These are phyloP conservation scores for Amborella trichopoda DNA, from an alignment of 164 flowering plant genomes.

Conservation along the genomic window DNA sequence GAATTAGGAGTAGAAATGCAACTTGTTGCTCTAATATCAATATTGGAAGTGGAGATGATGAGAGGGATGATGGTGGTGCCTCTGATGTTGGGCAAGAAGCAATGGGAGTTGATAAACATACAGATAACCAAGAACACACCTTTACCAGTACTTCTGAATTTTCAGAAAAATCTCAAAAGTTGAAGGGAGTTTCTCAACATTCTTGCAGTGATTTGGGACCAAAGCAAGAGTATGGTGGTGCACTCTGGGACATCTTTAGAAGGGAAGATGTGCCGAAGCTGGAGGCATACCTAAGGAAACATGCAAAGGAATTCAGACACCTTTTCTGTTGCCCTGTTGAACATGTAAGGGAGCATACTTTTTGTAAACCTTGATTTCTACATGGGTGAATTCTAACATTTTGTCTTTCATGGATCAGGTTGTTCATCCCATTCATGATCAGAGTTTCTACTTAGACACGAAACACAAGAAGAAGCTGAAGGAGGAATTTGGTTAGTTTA, in stretches of 20 bases:
- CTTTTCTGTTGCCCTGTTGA: constrained; percentile 10
- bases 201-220: constrained; percentile 5
- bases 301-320: constrained; percentile 16
- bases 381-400: background rate
- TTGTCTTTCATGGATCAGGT: constrained; percentile 17
- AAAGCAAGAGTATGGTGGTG: constrained; percentile 32
- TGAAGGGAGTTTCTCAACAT: background rate
- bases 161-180: constrained; percentile 1
- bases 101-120: background rate
- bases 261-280: constrained; percentile 43
- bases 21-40: background rate
- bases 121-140: background rate
- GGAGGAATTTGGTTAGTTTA: constrained; percentile 37
- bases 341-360: constrained; percentile 16
- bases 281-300: constrained; percentile 18
- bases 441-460: constrained; percentile 22
- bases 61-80: background rate
- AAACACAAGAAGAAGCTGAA: constrained; percentile 36
- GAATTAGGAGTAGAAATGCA: background rate
- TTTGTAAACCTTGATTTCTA: too few species aligned
- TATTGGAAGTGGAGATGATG: background rate
- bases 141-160: background rate
- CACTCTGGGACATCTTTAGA: constrained; percentile 76
- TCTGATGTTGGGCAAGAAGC: background rate
- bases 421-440: constrained; percentile 41